These are phyloP conservation scores for Epicoccum sorghinum DNA, from an alignment of 2,329 filamentous ascomycete genomes.

Conservation along the genomic window DNA sequence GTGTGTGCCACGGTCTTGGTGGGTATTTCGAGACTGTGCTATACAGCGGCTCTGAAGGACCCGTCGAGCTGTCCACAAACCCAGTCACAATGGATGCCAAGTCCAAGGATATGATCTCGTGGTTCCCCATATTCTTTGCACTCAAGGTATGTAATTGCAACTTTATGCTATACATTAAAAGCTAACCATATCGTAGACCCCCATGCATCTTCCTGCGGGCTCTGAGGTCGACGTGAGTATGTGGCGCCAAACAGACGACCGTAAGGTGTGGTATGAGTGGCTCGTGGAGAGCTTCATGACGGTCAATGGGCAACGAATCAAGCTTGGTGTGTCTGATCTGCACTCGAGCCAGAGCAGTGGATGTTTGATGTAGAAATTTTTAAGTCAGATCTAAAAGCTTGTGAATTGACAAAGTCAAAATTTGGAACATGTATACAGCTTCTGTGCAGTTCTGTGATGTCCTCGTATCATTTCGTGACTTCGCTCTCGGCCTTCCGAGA, in stretches of 20 bases:
- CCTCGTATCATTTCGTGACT: no score
- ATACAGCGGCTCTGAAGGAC: conserved; percentile 65
- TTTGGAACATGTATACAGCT: no score
- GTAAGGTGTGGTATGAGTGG: conserved; percentile 99
- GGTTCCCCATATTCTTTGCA: conserved; percentile 99
- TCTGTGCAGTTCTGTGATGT: no score
- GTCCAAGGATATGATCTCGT: conserved; percentile 97
- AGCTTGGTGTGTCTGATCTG: conserved; percentile 60
- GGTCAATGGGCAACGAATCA: conserved; percentile 67
- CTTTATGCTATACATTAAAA: not conserved
- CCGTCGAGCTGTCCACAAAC: conserved; percentile 88
- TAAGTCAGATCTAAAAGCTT: not conserved
- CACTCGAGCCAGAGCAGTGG: conserved; percentile 48
- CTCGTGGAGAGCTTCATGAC: conserved; percentile 81
- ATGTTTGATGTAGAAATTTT: conserved; percentile 45
- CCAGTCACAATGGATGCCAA: conserved; percentile 90
- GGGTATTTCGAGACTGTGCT: conserved; percentile 98
- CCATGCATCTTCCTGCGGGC: conserved; percentile 82
- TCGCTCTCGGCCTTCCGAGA: conserved; percentile 22
- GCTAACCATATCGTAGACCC: conserved; percentile 63
- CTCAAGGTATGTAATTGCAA: conserved; percentile 71
- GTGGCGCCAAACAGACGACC: conserved; percentile 94
- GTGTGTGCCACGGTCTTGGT: conserved; percentile 86
- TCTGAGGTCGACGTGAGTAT: conserved; percentile 89
- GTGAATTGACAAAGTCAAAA: no score